A percentile compares a stretch with the other conserved stretches of the same genome.
Conservation (phyloP, 2,329 filamentous ascomycete genomes). For the Fusarium fracticaudum region DNA sequence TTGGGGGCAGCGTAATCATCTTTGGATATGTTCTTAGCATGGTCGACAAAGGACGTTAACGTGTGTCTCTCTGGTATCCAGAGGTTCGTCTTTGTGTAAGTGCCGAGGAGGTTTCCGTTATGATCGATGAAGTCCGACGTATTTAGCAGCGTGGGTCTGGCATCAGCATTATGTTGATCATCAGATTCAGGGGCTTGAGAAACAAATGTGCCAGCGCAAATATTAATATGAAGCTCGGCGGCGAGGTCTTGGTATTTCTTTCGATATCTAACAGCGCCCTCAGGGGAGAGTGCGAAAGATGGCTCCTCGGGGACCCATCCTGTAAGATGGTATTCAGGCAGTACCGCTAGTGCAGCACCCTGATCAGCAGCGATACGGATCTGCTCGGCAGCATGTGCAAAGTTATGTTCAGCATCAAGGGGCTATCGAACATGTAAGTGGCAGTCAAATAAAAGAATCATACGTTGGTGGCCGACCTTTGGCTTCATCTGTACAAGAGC, state of each 20-base stretch:
- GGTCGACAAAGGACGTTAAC: conserved; percentile 49
- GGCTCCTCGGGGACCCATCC: conserved; percentile 74
- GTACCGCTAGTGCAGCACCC: conserved; percentile 61
- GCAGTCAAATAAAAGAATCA: not conserved
- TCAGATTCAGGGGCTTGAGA: conserved; percentile 10
- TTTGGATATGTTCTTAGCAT: conserved; percentile 53
- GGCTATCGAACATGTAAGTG: conserved; percentile 17
- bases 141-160: conserved; percentile 61
- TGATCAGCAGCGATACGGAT: conserved; percentile 26
- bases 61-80: conserved; percentile 75
- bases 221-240: conserved; percentile 70
- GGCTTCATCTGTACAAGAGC: conserved; percentile 36
- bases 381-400: conserved; percentile 23
- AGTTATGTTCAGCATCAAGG: conserved; percentile 36
- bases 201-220: conserved; percentile 82
- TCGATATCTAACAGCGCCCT: conserved; percentile 65
- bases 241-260: conserved; percentile 70
- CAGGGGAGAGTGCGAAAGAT: conserved; percentile 63
- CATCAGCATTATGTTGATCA: conserved; percentile 55
- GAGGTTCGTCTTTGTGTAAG: conserved; percentile 80
- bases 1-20: conserved; percentile 47
- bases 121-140: conserved; percentile 78
- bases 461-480: conserved; percentile 16
- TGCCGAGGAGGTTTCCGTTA: conserved; percentile 66
- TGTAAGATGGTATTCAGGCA: conserved; percentile 80